phyloP scores from a whole-genome alignment of 345 rosid genomes.

The Camelina neglecta region DNA sequence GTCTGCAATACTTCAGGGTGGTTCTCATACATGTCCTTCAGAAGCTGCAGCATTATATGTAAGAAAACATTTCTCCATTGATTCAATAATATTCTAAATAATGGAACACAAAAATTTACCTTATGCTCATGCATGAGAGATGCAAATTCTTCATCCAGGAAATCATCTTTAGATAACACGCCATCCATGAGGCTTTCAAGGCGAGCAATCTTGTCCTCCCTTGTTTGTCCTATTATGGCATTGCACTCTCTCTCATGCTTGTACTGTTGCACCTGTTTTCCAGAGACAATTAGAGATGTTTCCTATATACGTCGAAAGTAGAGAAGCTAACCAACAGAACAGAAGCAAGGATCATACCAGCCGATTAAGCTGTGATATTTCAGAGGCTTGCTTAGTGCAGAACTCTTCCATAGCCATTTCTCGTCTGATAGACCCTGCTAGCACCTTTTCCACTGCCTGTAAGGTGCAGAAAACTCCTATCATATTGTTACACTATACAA shows the following conservation, averaged over 20 bases:
- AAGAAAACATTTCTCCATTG: slow-evolving; percentile 28
- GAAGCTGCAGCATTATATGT: slow-evolving; percentile 61
- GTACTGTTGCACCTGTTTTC: slow-evolving; percentile 87
- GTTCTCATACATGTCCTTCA: slow-evolving; percentile 88
- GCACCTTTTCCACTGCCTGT: slow-evolving; percentile 96
- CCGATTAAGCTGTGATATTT: slow-evolving; percentile 89
- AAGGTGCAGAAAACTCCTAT: slow-evolving; percentile 31
- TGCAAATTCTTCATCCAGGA: slow-evolving; percentile 80
- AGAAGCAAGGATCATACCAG: slow-evolving; percentile 62
- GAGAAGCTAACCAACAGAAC: slow-evolving; percentile 20
- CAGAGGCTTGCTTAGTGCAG: slow-evolving; percentile 86
- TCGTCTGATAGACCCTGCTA: slow-evolving; percentile 95
- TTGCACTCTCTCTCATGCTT: slow-evolving; percentile 99
- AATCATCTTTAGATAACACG: slow-evolving; percentile 85
- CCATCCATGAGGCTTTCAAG: slow-evolving; percentile 98
- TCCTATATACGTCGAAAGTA: neutral
- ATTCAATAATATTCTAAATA: slow-evolving; percentile 13
- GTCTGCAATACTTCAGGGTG: slow-evolving; percentile 83
- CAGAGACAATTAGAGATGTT: slow-evolving; percentile 23
- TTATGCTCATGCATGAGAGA: slow-evolving; percentile 81
- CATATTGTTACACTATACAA: slow-evolving; percentile 17
- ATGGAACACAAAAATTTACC: slow-evolving; percentile 47
- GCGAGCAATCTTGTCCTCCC: slow-evolving; percentile 90
- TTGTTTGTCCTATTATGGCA: slow-evolving; percentile 84
- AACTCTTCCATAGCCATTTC: slow-evolving; percentile 98